These are phyloP conservation scores for Suillus brevipes DNA, from an alignment of 768 basidiomycete genomes.

Conservation along the genomic window DNA sequence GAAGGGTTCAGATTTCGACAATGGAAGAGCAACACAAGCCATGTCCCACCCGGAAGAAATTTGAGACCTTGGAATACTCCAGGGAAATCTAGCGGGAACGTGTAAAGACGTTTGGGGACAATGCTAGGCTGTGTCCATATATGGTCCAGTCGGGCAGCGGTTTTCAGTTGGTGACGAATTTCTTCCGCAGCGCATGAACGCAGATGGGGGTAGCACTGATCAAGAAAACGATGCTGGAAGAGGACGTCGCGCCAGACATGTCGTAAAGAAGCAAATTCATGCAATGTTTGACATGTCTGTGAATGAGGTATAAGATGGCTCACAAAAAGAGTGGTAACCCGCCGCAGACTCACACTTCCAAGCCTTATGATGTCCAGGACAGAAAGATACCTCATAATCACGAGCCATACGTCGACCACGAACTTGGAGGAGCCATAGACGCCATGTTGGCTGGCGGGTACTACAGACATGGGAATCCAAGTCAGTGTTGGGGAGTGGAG, in stretches of 20 bases:
- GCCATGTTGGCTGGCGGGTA: not conserved
- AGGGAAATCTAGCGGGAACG: conserved; percentile 31
- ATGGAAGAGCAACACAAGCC: conserved; percentile 33
- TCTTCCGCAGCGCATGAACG: conserved; percentile 15
- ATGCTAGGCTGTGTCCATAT: conserved; percentile 1
- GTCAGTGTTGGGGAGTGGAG: not conserved
- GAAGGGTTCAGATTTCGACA: conserved; percentile 30
- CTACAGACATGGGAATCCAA: not conserved
- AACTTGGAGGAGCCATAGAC: conserved; percentile 11
- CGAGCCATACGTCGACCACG: conserved; percentile 29
- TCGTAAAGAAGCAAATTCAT: conserved; percentile 23
- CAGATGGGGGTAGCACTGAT: conserved; percentile 28
- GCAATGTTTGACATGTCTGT: conserved; percentile 29
- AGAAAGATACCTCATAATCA: conserved; percentile 30
- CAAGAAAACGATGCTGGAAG: conserved; percentile 23
- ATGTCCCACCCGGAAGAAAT: conserved; percentile 30
- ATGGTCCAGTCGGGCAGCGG: conserved; percentile 13
- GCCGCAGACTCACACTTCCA: conserved; percentile 24
- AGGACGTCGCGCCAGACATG: conserved; percentile 30
- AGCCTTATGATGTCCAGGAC: conserved; percentile 25
- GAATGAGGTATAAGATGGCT: not conserved
- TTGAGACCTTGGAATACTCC: conserved; percentile 32
- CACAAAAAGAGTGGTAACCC: not conserved
- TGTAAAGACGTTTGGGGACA: conserved; percentile 9
- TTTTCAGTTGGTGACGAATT: conserved; percentile 27